A percentile compares a stretch with the other conserved stretches of the same genome.
Evolutionary conservation across 2,329 filamentous ascomycete genomes (phyloP).

Genomic region (Colletotrichum agaves): DNA sequence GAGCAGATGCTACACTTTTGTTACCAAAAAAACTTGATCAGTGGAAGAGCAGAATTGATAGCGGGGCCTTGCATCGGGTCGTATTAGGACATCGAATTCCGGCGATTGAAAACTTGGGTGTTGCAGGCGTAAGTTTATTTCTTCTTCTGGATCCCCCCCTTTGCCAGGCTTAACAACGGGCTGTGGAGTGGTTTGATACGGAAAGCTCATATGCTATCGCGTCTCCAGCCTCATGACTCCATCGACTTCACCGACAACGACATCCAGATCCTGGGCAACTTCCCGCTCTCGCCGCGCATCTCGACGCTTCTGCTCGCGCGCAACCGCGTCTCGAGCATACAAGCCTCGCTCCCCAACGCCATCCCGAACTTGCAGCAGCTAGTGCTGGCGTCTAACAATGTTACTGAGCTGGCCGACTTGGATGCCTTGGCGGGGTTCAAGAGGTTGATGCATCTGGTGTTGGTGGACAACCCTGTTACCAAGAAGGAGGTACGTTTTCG

Average conservation of each 20-base stretch:
- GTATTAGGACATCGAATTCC: constrained; percentile 96
- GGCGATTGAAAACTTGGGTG: constrained; percentile 96
- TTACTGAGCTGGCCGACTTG: constrained; percentile 86
- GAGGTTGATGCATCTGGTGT: constrained; percentile 80
- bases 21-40: constrained; percentile 26
- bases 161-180: no score
- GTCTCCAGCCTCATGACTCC: constrained; percentile 83
- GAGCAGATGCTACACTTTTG: constrained; percentile 92
- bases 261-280: constrained; percentile 88
- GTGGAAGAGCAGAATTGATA: constrained; percentile 82
- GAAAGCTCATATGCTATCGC: no score
- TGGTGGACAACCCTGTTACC: constrained; percentile 89
- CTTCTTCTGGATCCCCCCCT: background rate
- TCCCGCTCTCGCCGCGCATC: constrained; percentile 89
- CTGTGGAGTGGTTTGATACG: no score
- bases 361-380: constrained; percentile 86
- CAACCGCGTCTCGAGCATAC: constrained; percentile 87
- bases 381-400: constrained; percentile 83
- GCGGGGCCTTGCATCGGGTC: constrained; percentile 56
- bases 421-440: constrained; percentile 79
- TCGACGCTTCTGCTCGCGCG: constrained; percentile 88
- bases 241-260: constrained; percentile 99
- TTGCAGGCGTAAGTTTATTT: constrained; percentile 78
- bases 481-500: constrained; percentile 83
- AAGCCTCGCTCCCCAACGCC: constrained; percentile 76